Percentiles rank a stretch among this genome's conserved stretches.
Evolutionary conservation across 2,329 filamentous ascomycete species (phyloP).

Genomic region (Talaromyces sp.): DNA sequence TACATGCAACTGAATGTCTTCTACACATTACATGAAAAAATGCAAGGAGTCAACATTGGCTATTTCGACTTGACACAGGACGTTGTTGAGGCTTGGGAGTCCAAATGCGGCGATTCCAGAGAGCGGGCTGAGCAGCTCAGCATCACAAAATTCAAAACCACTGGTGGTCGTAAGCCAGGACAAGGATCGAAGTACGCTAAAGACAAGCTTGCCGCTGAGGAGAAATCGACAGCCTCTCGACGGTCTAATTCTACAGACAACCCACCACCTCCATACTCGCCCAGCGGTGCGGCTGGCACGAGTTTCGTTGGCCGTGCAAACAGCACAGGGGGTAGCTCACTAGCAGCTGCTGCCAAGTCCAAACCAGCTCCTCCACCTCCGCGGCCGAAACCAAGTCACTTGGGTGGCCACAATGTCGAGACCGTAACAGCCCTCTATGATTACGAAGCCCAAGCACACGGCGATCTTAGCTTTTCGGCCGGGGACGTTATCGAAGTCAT

Average conservation of each 20-base stretch:
- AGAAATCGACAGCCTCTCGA: constrained; percentile 26
- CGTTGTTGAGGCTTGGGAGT: constrained; percentile 83
- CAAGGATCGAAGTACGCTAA: constrained; percentile 27
- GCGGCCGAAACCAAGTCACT: constrained; percentile 70
- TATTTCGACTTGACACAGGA: constrained; percentile 93
- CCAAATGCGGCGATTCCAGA: constrained; percentile 83
- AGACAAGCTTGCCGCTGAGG: constrained; percentile 31
- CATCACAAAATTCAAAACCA: constrained; percentile 89
- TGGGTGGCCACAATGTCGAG: constrained; percentile 65
- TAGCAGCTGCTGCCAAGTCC: constrained; percentile 58
- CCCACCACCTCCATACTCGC: constrained; percentile 47
- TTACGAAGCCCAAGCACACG: constrained; percentile 91
- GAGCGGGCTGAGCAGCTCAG: constrained; percentile 78
- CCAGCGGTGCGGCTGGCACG: constrained; percentile 4
- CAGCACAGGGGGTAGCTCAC: constrained; percentile 37
- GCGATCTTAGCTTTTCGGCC: constrained; percentile 82
- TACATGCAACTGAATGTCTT: constrained; percentile 99
- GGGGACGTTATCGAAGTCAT: constrained; percentile 90
- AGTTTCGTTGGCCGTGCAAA: constrained; percentile 26
- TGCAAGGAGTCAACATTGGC: constrained; percentile 95
- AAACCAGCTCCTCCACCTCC: constrained; percentile 64
- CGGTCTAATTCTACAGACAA: constrained; percentile 46
- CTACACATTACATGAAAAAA: constrained; percentile 95
- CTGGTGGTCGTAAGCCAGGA: constrained; percentile 50
- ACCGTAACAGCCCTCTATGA: constrained; percentile 90